Base-by-base conservation (phyloP, 768 basidiomycete genomes). In the Epithele typhae region DNA sequence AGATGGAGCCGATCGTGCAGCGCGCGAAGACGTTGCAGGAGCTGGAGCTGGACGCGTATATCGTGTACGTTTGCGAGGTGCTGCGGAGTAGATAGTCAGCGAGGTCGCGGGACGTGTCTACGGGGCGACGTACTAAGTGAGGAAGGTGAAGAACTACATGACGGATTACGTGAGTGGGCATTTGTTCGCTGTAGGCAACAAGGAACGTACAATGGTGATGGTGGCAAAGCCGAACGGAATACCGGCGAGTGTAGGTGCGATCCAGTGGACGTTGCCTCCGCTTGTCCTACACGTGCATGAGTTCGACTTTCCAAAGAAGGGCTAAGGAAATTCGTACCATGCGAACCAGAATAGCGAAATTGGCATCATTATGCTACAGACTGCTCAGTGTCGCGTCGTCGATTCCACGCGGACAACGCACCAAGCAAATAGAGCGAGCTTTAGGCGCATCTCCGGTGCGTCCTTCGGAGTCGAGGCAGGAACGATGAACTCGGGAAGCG, bases 341-440 rank as follows among this genome's bases (percentile, higher is more conserved):
- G 54, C 59, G 18, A 60, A 54, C 59, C 59, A 60, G 36, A 60
- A 58, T 10, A 55, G 40, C 4, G 59, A 60, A 1, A 57, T 44
- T 5, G 59, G 56, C 15, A 60, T 38, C 25, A 43, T 19, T 11
- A 48, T 23, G 23, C 56, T 57, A 22, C 34, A 18, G 32, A 9
- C 14, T 12, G 5, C 12, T n/a, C n/a, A n/a, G n/a, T n/a, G n/a
- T n/a, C n/a, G n/a, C n/a, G n/a, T n/a, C n/a, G n/a, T n/a, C n/a
- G n/a, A n/a, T n/a, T n/a, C n/a, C n/a, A n/a, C n/a, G n/a, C n/a
- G n/a, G n/a, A 30, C 27, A 30, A 45, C 24, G 15, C n/a, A 58
- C 59, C 53, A 55, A 10, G 51, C 59, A 41, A 54, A 40, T 30
- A 58, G 25, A 21, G 53, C 56, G 12, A 58, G 30, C 46, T 56